Base-by-base conservation (phyloP, 345 rosid species). In the Euphorbia tirucalli region DNA sequence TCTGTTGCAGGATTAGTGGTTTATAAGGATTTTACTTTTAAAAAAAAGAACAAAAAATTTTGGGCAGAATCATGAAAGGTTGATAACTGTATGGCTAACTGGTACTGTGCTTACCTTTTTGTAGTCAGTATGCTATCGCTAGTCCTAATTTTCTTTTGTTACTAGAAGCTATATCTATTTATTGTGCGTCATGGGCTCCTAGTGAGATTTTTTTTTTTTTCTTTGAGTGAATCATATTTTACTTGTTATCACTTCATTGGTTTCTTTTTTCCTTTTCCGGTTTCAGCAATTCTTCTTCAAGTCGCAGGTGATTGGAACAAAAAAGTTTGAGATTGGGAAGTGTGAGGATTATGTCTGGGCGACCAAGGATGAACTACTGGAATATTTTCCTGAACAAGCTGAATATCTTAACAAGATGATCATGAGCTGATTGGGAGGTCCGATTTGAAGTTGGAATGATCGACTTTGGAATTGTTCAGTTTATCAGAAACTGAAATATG, bases 361-460 rank as follows among this genome's bases (percentile, higher is more conserved):
- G 75, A 92, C 97, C 66, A 95, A 95, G 84, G 97, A 92, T 78
- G 98, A 95, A 76, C 77, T 92, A 19, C 72, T 90, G 83, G 93
- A 90, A 74, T 82, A 85, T 83, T 90, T 92, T 65, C 99, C 98
- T 0, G 93, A 90, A 54, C 86, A 88, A 74, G 88, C 96, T 15
- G 87, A 85, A 25, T 87, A 81, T 81, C 83, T 88, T 65, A 86
- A 82, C 67, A 95, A 90, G 87, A 90, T 95, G 96, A 87, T 95
- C 78, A 88, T 90, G 80, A 85, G 91, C 89, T 95, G 73, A 92
- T 76, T 48, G 16, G 10, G 71, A 65, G 32, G 46, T 71, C 24
- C 61, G 31, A 19, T 22, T 31, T 55, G 75, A 43, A 18, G 50
- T 52, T 8, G 28, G 32, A 70, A 30, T 22, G 41, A 22, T 35